Evolutionary conservation across 257 asterid genomes (phyloP).

Genomic region (Gentiana dahurica): DNA sequence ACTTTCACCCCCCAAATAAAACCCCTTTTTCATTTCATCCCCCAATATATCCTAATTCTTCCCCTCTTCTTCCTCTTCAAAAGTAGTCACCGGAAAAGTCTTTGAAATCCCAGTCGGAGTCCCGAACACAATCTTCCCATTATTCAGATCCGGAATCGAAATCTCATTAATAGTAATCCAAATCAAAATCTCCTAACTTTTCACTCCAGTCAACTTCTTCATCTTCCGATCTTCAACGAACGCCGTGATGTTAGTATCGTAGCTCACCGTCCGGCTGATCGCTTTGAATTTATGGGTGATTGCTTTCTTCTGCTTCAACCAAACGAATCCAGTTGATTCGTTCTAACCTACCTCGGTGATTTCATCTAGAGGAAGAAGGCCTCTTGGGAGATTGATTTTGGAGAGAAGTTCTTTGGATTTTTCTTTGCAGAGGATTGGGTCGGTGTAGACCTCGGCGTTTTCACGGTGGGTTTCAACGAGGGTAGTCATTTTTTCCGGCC

Average conservation of each 20-base stretch:
- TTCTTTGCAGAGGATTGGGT: slow-evolving; percentile 14
- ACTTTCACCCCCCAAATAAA: too few species aligned
- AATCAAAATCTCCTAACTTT: slow-evolving; percentile 15
- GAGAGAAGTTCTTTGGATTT: slow-evolving; percentile 16
- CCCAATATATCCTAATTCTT: neutral
- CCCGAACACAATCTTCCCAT: slow-evolving; percentile 11
- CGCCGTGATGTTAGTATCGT: slow-evolving; percentile 20
- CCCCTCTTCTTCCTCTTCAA: slow-evolving; percentile 14
- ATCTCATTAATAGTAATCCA: slow-evolving; percentile 4
- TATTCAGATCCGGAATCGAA: slow-evolving; percentile 6
- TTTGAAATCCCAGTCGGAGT: slow-evolving; percentile 14
- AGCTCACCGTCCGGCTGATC: slow-evolving; percentile 9
- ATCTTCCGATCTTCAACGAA: slow-evolving; percentile 16
- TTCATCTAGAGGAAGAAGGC: neutral
- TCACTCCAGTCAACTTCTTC: slow-evolving; percentile 16
- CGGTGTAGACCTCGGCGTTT: slow-evolving; percentile 13
- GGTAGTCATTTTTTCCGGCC: too few species aligned
- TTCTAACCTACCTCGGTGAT: slow-evolving; percentile 14
- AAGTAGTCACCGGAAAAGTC: slow-evolving; percentile 13
- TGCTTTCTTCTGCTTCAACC: neutral
- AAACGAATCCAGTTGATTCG: slow-evolving; percentile 12
- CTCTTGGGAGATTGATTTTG: neutral
- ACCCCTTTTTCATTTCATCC: too few species aligned
- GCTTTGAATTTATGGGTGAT: neutral
- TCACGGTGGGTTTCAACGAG: slow-evolving; percentile 13